Evolutionary conservation across 2,329 filamentous ascomycete species (phyloP).

Genomic region (Microcera coccophila): DNA sequence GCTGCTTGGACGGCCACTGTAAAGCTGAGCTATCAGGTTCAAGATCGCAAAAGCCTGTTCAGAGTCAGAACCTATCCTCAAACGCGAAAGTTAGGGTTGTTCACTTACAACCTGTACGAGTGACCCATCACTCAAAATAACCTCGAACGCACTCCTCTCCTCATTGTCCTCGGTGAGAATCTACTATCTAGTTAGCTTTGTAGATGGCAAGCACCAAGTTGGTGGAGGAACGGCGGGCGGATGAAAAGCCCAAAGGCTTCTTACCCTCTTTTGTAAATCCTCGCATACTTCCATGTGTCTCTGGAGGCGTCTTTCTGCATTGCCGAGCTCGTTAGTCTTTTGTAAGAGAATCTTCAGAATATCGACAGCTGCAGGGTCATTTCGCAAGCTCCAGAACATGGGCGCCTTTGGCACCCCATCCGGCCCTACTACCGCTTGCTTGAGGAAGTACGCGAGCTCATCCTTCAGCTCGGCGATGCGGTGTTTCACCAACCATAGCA

Average conservation of each 20-base stretch:
- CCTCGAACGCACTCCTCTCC: no score
- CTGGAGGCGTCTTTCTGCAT: no score
- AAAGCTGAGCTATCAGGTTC: background rate
- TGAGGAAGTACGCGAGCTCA: conserved; percentile 1
- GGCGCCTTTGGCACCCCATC: conserved; percentile 8
- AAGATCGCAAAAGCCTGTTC: background rate
- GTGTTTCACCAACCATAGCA: background rate
- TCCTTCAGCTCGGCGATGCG: background rate
- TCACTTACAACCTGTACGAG: conserved; percentile 3
- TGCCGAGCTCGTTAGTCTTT: no score
- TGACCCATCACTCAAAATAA: conserved; percentile 10
- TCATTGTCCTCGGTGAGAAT: no score
- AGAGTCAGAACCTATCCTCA: background rate
- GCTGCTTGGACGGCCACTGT: background rate
- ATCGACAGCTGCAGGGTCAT: no score
- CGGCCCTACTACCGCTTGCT: background rate
- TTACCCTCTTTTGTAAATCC: no score
- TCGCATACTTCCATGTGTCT: background rate
- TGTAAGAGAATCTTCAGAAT: no score
- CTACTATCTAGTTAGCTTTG: no score
- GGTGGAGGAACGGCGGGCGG: no score
- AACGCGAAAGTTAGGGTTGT: background rate
- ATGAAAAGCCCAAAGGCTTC: no score
- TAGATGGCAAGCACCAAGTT: no score
- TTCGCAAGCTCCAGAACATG: no score